Conservation (phyloP, 306 rosid species). For the Neltuma alba region DNA sequence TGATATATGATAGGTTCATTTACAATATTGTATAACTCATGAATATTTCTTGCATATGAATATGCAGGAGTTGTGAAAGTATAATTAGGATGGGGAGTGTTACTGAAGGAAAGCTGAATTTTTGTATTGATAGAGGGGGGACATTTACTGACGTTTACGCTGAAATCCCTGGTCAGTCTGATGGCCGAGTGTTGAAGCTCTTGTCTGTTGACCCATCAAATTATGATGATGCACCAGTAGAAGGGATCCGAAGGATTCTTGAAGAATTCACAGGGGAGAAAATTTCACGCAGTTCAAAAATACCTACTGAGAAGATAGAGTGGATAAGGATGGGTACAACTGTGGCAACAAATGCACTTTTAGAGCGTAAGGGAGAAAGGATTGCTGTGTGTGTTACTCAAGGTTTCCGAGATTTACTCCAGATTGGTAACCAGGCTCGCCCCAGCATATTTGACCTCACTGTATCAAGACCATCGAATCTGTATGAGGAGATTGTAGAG, state of each 20-base stretch:
- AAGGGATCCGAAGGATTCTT: slow-evolving; percentile 85
- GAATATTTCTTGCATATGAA: not conserved
- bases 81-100: slow-evolving; percentile 19
- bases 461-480: slow-evolving; percentile 81
- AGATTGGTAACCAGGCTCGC: slow-evolving; percentile 94
- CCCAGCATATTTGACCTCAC: slow-evolving; percentile 88
- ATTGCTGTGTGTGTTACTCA: slow-evolving; percentile 89
- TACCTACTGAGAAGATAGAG: slow-evolving; percentile 87
- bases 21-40: not conserved
- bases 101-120: slow-evolving; percentile 62
- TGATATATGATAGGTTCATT: not conserved
- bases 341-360: slow-evolving; percentile 91
- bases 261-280: slow-evolving; percentile 64
- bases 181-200: slow-evolving; percentile 81
- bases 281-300: slow-evolving; percentile 60
- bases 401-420: slow-evolving; percentile 80
- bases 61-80: not conserved
- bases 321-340: slow-evolving; percentile 99
- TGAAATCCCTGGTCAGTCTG: slow-evolving; percentile 73
- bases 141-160: slow-evolving; percentile 94
- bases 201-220: slow-evolving; percentile 88
- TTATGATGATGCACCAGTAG: slow-evolving; percentile 92
- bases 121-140: slow-evolving; percentile 96
- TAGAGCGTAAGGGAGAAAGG: slow-evolving; percentile 89
- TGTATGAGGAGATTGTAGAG: slow-evolving; percentile 84